A percentile compares a stretch with the other conserved stretches of the same genome.
Evolutionary conservation across 2,329 filamentous ascomycete species (phyloP).

Genomic region (Colletotrichum aenigma): DNA sequence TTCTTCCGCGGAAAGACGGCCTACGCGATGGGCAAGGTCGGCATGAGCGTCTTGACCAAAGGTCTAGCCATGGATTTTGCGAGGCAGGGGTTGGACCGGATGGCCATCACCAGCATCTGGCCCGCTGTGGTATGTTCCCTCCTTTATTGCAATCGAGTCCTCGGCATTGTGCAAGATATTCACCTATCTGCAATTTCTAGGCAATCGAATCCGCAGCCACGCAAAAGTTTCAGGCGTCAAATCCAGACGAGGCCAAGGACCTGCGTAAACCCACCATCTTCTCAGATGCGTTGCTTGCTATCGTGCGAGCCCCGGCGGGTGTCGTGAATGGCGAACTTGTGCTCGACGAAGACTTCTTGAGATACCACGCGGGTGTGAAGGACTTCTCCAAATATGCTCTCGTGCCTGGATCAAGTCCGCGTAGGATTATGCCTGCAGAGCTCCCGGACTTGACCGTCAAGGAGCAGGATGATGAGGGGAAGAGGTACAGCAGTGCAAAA

Average conservation of each 20-base stretch:
- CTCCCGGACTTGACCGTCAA: slow-evolving; percentile 74
- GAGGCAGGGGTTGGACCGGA: slow-evolving; percentile 65
- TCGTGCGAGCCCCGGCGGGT: slow-evolving; percentile 64
- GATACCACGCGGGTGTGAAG: slow-evolving; percentile 63
- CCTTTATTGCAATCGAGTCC: background rate
- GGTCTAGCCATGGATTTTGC: slow-evolving; percentile 83
- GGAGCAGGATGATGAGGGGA: slow-evolving; percentile 83
- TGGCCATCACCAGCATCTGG: slow-evolving; percentile 86
- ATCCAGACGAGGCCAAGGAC: slow-evolving; percentile 56
- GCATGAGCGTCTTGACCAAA: slow-evolving; percentile 81
- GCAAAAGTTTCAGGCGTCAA: slow-evolving; percentile 48
- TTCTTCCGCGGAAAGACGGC: slow-evolving; percentile 88
- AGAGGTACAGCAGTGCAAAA: slow-evolving; percentile 66
- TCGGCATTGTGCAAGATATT: background rate
- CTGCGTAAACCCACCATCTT: slow-evolving; percentile 76
- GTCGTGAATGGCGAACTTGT: slow-evolving; percentile 74
- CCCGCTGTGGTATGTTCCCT: slow-evolving; percentile 67
- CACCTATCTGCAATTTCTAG: slow-evolving; percentile 15
- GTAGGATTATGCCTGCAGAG: slow-evolving; percentile 77
- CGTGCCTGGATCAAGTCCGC: slow-evolving; percentile 65
- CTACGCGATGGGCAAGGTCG: slow-evolving; percentile 80
- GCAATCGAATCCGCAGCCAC: slow-evolving; percentile 81
- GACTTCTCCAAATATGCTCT: slow-evolving; percentile 78
- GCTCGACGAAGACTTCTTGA: slow-evolving; percentile 82
- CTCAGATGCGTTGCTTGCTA: slow-evolving; percentile 77